Evolutionary conservation across 139 green algal genomes (phyloP), one percentile per base, ranked within the genome.

Genomic region (Picochlorum sp.): DNA sequence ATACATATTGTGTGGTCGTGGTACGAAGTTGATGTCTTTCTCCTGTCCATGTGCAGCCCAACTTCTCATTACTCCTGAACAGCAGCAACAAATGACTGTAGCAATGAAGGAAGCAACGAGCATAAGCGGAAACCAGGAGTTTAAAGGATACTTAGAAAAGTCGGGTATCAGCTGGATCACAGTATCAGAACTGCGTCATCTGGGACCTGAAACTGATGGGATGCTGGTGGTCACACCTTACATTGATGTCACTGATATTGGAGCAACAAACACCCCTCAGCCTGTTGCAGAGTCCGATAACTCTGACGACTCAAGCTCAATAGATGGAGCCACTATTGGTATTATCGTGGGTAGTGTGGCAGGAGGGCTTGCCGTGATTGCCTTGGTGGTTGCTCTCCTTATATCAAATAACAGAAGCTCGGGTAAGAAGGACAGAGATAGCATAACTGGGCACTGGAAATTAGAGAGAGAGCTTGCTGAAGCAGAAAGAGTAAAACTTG

Each of bases 401-500:
- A 9, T 30, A 9, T 61, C 55, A 14, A 50, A 35, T 13, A 45
- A 47, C 14, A 14, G 32, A 6, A 30, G 25, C 14, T 33, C 24
- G 18, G 18, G 18, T 20, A 49, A 51, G 7, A 37, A 25, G 18
- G 25, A 61, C 14, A 50, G 20, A 13, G 55, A 45, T 6, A 14
- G 13, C 13, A 13, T 61, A 10, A 61, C 55, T 26, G 14, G 33
- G 13, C 55, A 30, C 10, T 61, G 55, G 55, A 53, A 49, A 30
- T 35, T 47, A 35, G 55, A 61, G 20, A 53, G 55, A 37, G 55
- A 61, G 33, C 55, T 61, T 22, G 55, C n/a, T 51, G 25, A 59
- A 24, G 20, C 20, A 31, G 20, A 53, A 53, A 30, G n/a, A 59
- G 18, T 44, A 12, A 59, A 43, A 43, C 22, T 47, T 26, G 39